A percentile compares a stretch with the other conserved stretches of the same genome.
Conservation (phyloP, 2,329 filamentous ascomycete species). For the Immersiporthe knoxdaviesiana region DNA sequence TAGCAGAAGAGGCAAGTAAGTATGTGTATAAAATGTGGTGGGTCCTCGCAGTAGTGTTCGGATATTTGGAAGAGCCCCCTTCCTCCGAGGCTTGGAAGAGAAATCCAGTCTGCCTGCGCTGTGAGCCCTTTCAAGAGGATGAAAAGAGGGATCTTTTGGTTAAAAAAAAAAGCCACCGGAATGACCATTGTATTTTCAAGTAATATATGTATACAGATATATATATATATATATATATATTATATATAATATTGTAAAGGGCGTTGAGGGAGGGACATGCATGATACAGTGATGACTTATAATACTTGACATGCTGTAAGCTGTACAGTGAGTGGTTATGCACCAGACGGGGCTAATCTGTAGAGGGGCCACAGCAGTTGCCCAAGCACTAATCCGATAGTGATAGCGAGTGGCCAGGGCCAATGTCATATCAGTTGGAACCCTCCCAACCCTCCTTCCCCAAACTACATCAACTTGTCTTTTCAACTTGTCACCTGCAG, state of each 20-base stretch:
- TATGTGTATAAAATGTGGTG: conserved; percentile 1
- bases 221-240: too few relatives aligned
- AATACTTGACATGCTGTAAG: too few relatives aligned
- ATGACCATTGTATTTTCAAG: not conserved
- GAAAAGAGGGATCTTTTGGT: rapidly evolving
- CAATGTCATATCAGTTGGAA: not conserved
- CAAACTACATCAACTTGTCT: not conserved
- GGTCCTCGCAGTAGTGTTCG: not conserved
- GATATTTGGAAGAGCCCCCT: too few relatives aligned
- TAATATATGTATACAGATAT: too few relatives aligned
- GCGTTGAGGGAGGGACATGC: too few relatives aligned
- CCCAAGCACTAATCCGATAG: not conserved
- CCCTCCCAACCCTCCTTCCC: not conserved
- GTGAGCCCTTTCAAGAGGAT: not conserved
- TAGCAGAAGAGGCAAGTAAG: not conserved
- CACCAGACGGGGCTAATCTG: not conserved
- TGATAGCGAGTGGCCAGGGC: too few relatives aligned
- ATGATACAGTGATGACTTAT: too few relatives aligned
- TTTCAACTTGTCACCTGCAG: not conserved
- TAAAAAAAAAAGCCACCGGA: not conserved
- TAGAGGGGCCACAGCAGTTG: not conserved
- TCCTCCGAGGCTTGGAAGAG: not conserved
- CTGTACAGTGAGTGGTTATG: not conserved
- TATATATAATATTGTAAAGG: too few relatives aligned
- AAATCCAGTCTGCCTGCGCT: not conserved